A percentile compares a stretch with the other conserved stretches of the same genome.
These are phyloP conservation scores for Fraxinus anomala DNA, from an alignment of 257 asterid species.

Conservation along the genomic window DNA sequence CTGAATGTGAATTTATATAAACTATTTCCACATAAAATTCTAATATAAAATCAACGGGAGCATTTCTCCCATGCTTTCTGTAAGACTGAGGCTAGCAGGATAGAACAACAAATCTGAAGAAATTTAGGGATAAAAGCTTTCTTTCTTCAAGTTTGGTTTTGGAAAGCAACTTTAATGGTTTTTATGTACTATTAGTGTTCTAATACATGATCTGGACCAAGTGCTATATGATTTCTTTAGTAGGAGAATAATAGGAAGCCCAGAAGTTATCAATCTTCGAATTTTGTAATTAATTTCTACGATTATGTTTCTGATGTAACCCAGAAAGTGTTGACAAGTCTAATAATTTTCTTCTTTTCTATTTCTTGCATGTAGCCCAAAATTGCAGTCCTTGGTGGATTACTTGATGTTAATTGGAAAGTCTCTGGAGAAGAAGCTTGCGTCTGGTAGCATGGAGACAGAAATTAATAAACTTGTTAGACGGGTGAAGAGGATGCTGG, in stretches of 20 bases:
- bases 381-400: constrained; percentile 77
- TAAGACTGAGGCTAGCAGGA: neutral
- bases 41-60: neutral
- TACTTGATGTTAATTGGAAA: constrained; percentile 65
- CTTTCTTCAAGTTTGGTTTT: neutral
- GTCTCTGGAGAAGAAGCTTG: constrained; percentile 56
- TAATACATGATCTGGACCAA: neutral
- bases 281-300: neutral
- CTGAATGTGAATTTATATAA: neutral
- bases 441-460: constrained; percentile 39
- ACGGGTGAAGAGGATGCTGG: constrained; percentile 88
- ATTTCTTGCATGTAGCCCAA: constrained; percentile 39
- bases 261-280: neutral
- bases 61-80: neutral
- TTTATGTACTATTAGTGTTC: neutral
- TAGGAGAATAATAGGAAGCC: neutral
- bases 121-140: neutral
- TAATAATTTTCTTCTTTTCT: neutral
- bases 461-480: constrained; percentile 67
- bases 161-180: neutral
- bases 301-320: constrained; percentile 10
- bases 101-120: neutral
- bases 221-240: neutral
- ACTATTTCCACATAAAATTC: neutral
- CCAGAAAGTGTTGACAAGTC: neutral